Conservation (phyloP, 2,329 filamentous ascomycete genomes). For the Epichloe baconii region DNA sequence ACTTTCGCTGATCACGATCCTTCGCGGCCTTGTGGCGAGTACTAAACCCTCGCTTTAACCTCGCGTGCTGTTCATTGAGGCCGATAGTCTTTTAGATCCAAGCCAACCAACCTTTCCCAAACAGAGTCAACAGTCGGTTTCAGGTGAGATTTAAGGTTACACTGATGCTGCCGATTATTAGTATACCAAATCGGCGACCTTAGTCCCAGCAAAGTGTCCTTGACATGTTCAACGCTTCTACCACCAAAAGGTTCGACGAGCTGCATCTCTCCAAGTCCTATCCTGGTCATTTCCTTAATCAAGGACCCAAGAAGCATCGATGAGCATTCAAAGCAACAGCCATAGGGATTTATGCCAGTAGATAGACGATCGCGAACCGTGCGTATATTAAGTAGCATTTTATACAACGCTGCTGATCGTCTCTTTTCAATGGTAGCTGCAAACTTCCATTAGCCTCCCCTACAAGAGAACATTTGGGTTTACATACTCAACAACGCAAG, state of each 20-base stretch:
- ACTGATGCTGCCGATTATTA: not conserved
- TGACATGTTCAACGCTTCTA: not conserved
- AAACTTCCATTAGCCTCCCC: not conserved
- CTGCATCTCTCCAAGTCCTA: not conserved
- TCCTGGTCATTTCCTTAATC: not conserved
- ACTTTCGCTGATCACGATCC: too few species aligned
- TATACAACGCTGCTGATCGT: not conserved
- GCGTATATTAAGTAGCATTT: rapidly evolving
- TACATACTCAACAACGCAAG: not conserved
- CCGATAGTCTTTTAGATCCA: not conserved
- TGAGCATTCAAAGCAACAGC: not conserved
- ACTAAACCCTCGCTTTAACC: too few species aligned
- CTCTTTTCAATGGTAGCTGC: not conserved
- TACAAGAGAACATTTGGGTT: not conserved
- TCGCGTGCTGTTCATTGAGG: too few species aligned
- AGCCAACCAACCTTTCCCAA: rapidly evolving
- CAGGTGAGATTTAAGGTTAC: not conserved
- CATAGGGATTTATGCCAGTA: rapidly evolving
- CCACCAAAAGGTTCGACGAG: not conserved
- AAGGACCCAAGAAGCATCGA: not conserved
- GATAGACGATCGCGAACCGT: not conserved
- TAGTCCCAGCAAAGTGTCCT: not conserved
- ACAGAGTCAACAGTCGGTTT: too few species aligned
- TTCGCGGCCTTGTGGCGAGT: too few species aligned
- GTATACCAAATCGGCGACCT: too few species aligned